phyloP scores from a whole-genome alignment of 768 basidiomycete species.

The Agrocybe praecox region DNA sequence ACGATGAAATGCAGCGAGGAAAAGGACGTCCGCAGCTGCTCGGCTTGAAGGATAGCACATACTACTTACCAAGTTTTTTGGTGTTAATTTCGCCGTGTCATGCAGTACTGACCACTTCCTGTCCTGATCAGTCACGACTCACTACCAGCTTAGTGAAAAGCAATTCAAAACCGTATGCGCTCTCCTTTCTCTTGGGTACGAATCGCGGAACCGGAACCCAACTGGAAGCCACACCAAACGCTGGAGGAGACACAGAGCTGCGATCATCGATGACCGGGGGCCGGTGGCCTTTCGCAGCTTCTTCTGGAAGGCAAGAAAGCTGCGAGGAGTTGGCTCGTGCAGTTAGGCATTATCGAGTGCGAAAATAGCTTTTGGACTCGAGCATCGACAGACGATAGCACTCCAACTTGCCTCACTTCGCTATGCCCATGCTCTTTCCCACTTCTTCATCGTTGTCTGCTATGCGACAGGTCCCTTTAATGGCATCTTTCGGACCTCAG shows the following conservation, averaged over 20 bases:
- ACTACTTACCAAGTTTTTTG: no score
- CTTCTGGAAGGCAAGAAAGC: constrained; percentile 72
- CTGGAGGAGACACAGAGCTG: constrained; percentile 67
- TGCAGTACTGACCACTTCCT: no score
- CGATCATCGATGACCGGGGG: no score
- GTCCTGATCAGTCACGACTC: no score
- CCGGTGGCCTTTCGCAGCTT: constrained; percentile 62
- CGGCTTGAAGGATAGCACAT: no score
- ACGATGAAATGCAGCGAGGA: no score
- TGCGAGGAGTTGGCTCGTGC: constrained; percentile 66
- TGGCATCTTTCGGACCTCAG: background rate
- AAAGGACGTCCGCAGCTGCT: no score
- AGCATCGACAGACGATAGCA: background rate
- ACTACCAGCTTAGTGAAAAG: no score
- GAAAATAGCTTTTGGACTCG: background rate
- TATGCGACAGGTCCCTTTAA: background rate
- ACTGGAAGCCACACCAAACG: constrained; percentile 35
- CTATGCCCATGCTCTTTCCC: background rate
- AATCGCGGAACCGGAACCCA: constrained; percentile 29
- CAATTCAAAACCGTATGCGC: no score
- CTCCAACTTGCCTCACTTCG: background rate
- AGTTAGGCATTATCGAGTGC: constrained; percentile 34
- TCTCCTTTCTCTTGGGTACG: constrained; percentile 11
- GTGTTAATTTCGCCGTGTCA: no score
- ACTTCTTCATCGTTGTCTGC: background rate